Evolutionary conservation across 495 filamentous ascomycete genomes (phyloP).

Genomic region (Hapsidospora chrysogenum): DNA sequence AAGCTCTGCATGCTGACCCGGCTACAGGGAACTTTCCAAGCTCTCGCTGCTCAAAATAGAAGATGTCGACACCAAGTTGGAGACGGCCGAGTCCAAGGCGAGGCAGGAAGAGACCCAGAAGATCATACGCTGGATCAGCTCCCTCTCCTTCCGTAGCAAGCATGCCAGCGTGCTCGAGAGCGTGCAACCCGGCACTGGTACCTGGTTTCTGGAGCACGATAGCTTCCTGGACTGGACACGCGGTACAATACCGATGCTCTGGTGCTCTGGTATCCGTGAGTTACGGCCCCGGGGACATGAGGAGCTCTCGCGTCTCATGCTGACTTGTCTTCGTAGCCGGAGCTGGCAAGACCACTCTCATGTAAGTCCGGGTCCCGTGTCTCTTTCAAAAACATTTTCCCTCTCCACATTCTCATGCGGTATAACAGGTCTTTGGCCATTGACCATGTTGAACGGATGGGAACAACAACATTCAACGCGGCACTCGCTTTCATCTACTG

Average conservation of each 20-base stretch:
- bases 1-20: not conserved
- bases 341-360: not conserved
- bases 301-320: not conserved
- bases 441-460: not conserved
- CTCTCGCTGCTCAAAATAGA: not conserved
- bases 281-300: not conserved
- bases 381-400: not conserved
- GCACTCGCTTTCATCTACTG: conserved; percentile 6
- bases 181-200: not conserved
- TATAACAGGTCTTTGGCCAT: not conserved
- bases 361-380: not conserved
- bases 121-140: not conserved
- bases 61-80: not conserved
- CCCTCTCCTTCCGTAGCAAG: not conserved
- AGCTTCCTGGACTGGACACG: not conserved
- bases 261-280: not conserved
- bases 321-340: not conserved
- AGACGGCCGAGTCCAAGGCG: not conserved
- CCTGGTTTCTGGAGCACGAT: not conserved
- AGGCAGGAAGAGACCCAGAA: not conserved
- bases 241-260: not conserved
- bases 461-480: not conserved
- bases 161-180: not conserved
- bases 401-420: not conserved
- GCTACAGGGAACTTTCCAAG: not conserved